phyloP scores from a whole-genome alignment of 306 rosid genomes.

The Chamaecrista fasciculata region DNA sequence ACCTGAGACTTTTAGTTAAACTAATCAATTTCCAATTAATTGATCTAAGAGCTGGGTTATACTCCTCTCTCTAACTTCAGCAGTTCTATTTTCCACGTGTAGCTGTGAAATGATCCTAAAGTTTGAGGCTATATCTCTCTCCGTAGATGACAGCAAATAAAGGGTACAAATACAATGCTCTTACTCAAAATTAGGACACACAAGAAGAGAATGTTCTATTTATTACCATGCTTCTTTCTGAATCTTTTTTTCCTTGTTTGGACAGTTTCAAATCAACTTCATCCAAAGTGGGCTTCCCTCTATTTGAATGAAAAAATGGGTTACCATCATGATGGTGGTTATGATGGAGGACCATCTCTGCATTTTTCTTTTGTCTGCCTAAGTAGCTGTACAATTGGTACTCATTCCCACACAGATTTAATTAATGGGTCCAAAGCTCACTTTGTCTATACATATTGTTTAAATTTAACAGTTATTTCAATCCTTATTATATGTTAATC shows the following conservation, averaged over 20 bases:
- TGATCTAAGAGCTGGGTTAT: no score
- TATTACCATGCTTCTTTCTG: slow-evolving; percentile 25
- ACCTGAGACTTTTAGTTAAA: no score
- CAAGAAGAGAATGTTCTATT: slow-evolving; percentile 38
- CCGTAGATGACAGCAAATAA: slow-evolving; percentile 1
- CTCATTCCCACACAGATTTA: no score
- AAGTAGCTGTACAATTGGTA: not conserved
- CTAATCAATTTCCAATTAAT: no score
- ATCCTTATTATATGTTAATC: no score
- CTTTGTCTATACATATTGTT: no score
- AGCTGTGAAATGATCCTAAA: no score
- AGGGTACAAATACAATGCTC: slow-evolving; percentile 25
- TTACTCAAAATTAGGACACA: slow-evolving; percentile 37
- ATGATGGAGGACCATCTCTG: not conserved
- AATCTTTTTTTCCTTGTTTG: slow-evolving; percentile 25
- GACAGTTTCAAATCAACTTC: slow-evolving; percentile 21
- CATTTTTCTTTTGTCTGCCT: not conserved
- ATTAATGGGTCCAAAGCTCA: no score
- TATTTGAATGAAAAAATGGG: slow-evolving; percentile 30
- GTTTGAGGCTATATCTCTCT: not conserved
- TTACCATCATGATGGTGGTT: slow-evolving; percentile 35
- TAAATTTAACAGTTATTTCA: no score
- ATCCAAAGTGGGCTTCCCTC: slow-evolving; percentile 12
- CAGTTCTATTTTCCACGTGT: no score
- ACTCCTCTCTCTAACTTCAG: no score